phyloP scores from a whole-genome alignment of 73 alveolate species.

The Stentor coeruleus region DNA sequence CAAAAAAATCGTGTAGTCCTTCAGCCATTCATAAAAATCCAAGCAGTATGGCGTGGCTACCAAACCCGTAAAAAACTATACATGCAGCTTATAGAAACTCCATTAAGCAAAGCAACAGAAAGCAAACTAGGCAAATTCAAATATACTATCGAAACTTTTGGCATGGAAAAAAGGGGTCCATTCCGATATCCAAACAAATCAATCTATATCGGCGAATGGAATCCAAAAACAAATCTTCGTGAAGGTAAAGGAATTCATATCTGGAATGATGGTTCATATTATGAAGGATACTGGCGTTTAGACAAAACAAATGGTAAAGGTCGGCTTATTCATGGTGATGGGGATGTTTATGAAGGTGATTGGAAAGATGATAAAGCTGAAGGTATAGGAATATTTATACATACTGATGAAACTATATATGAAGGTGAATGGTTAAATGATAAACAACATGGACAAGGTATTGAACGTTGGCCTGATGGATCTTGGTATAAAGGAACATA shows the following conservation, averaged over 20 bases:
- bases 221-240: slow-evolving; percentile 36
- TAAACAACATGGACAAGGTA: slow-evolving; percentile 50
- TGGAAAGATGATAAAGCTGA: slow-evolving; percentile 30
- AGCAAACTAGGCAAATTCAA: no score
- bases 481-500: slow-evolving; percentile 48
- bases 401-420: slow-evolving; percentile 35
- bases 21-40: no score
- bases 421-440: slow-evolving; percentile 58
- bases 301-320: neutral
- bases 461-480: slow-evolving; percentile 61
- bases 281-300: neutral
- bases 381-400: slow-evolving; percentile 41
- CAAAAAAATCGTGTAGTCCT: no score
- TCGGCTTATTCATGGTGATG: slow-evolving; percentile 3
- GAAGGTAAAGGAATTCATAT: slow-evolving; percentile 28
- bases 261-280: neutral
- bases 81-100: no score
- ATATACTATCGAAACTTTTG: no score
- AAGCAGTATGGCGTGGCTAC: no score
- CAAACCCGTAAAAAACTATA: no score
- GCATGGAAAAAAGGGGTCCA: no score
- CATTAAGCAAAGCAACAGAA: no score
- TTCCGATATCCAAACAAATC: slow-evolving; percentile 42
- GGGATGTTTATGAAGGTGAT: slow-evolving; percentile 45
- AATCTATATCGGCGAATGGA: slow-evolving; percentile 51